phyloP scores from a whole-genome alignment of 31 red algal genomes.

The Endocladia muricata region DNA sequence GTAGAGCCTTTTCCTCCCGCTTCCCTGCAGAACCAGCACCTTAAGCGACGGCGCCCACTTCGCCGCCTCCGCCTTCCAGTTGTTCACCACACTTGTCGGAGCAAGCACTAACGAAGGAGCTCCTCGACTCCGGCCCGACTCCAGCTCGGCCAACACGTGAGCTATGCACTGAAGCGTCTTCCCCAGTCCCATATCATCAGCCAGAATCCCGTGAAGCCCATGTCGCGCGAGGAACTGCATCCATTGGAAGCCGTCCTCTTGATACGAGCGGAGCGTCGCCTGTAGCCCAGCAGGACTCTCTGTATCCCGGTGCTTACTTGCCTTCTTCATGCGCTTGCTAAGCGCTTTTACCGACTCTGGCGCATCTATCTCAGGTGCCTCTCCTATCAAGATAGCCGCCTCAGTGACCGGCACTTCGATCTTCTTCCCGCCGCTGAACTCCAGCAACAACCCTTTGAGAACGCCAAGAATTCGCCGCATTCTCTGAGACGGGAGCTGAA shows the following conservation, averaged over 20 bases:
- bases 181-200: conserved; percentile 66
- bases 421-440: background rate
- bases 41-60: conserved; percentile 21
- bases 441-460: background rate
- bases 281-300: background rate
- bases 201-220: conserved; percentile 39
- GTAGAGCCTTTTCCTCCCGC: no score
- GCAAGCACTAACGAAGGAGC: background rate
- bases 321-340: no score
- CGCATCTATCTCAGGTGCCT: background rate
- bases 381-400: background rate
- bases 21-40: background rate
- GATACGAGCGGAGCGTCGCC: background rate
- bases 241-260: background rate
- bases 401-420: background rate
- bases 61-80: background rate
- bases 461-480: background rate
- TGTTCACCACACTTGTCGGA: background rate
- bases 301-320: background rate
- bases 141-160: background rate
- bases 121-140: background rate
- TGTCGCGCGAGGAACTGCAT: background rate
- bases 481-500: background rate
- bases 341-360: background rate
- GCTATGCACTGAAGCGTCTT: conserved; percentile 48